Percentiles rank a stretch among this genome's conserved stretches.
Conservation (phyloP, 1,284 basidiomycete species). For the Malassezia slooffiae region DNA sequence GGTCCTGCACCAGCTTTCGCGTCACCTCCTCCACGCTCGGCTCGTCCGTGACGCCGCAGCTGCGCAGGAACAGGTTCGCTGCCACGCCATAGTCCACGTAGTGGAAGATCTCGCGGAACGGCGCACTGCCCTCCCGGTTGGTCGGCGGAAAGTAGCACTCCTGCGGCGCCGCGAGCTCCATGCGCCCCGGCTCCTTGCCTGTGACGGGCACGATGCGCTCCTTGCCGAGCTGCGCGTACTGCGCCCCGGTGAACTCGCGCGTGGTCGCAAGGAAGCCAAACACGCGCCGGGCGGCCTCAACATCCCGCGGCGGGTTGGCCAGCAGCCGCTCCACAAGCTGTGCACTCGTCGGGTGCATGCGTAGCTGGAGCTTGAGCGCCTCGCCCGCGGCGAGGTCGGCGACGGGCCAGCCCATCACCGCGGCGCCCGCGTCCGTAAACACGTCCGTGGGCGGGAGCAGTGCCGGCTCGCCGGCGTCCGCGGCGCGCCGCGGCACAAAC, state of each 20-base stretch:
- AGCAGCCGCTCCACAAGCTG: conserved; percentile 59
- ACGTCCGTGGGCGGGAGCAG: conserved; percentile 66
- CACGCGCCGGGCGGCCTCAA: conserved; percentile 56
- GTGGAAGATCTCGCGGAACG: conserved; percentile 56
- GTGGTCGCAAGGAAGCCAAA: conserved; percentile 65
- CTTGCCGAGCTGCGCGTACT: conserved; percentile 20
- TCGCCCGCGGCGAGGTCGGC: conserved; percentile 56
- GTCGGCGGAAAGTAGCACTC: conserved; percentile 55
- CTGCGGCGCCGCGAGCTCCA: conserved; percentile 20
- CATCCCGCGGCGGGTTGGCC: conserved; percentile 56
- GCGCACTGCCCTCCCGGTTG: not conserved
- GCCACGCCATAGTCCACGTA: conserved; percentile 68
- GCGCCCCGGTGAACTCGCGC: conserved; percentile 23
- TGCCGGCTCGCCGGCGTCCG: conserved; percentile 51
- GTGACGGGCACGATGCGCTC: conserved; percentile 34
- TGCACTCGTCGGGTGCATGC: conserved; percentile 61
- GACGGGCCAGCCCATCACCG: conserved; percentile 64
- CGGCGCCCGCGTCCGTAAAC: conserved; percentile 62
- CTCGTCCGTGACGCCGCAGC: conserved; percentile 76
- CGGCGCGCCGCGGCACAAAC: conserved; percentile 67
- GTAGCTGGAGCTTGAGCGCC: conserved; percentile 60
- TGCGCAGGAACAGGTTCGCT: conserved; percentile 68
- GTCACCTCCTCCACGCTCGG: conserved; percentile 69
- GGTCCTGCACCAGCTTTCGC: conserved; percentile 47
- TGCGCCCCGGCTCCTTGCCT: conserved; percentile 4